phyloP scores from a whole-genome alignment of 495 filamentous ascomycete species.

The Penicillium alfredii region DNA sequence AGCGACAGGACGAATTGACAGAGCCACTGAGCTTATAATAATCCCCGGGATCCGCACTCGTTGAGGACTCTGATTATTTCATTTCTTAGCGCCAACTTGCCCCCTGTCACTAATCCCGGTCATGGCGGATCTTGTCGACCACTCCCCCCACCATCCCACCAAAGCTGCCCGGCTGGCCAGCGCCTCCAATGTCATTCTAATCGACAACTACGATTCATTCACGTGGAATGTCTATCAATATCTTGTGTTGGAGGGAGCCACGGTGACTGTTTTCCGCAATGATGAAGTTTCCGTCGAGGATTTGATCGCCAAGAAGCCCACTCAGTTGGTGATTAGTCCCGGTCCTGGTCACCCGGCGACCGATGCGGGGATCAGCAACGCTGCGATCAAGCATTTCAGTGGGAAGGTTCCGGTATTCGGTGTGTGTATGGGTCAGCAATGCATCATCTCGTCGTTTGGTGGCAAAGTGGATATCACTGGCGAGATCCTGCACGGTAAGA shows the following conservation, averaged over 20 bases:
- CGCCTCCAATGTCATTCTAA: conserved; percentile 86
- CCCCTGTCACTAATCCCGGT: conserved; percentile 1
- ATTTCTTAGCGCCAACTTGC: background rate
- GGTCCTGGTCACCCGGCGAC: conserved; percentile 86
- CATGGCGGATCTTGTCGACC: conserved; percentile 61
- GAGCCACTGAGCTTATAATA: too few species aligned
- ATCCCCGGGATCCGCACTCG: background rate
- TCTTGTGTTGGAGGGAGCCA: conserved; percentile 86
- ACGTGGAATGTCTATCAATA: conserved; percentile 99
- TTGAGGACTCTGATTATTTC: conserved; percentile 4
- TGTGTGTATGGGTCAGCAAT: conserved; percentile 99
- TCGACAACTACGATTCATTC: conserved; percentile 99
- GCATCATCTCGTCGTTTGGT: conserved; percentile 87
- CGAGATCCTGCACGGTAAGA: conserved; percentile 97
- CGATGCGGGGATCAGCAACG: conserved; percentile 87
- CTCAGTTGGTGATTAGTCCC: conserved; percentile 90
- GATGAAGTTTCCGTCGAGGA: conserved; percentile 84
- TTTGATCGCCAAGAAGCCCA: conserved; percentile 73
- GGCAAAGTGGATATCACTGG: conserved; percentile 89
- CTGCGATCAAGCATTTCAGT: conserved; percentile 86
- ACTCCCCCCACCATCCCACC: conserved; percentile 77
- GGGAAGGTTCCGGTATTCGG: conserved; percentile 96
- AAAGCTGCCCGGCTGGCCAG: conserved; percentile 59
- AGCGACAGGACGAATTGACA: background rate
- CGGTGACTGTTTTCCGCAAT: conserved; percentile 82